Percentiles rank a stretch among this genome's conserved stretches.
phyloP scores from a whole-genome alignment of 345 rosid genomes.

The Lepidium sativum region DNA sequence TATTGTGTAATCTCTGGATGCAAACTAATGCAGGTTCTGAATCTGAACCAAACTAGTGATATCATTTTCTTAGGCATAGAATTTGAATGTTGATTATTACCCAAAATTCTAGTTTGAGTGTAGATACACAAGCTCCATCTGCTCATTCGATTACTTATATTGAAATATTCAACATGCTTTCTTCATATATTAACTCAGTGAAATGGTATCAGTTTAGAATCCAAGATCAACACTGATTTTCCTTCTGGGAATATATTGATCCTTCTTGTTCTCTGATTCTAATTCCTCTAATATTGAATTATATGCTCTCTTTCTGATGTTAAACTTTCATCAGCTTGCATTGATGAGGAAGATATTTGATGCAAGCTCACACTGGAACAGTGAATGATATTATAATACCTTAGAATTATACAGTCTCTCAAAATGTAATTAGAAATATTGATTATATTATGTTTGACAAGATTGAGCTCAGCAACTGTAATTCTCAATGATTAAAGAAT shows the following conservation, averaged over 20 bases:
- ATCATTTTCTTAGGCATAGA: too few species aligned
- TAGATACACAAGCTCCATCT: background rate
- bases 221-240: background rate
- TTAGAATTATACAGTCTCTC: background rate
- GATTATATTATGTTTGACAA: background rate
- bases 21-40: background rate
- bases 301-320: too few species aligned
- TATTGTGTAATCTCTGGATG: background rate
- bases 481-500: too few species aligned
- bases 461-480: too few species aligned
- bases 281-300: too few species aligned
- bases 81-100: background rate
- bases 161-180: background rate
- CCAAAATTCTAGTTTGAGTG: background rate
- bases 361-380: background rate
- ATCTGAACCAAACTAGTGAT: background rate
- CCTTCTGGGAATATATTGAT: background rate
- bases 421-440: background rate
- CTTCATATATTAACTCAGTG: background rate
- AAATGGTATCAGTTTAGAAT: background rate
- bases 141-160: background rate
- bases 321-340: constrained; percentile 6
- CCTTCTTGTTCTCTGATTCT: too few species aligned
- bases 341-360: constrained; percentile 18
- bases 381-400: background rate